Evolutionary conservation across 2,329 filamentous ascomycete genomes (phyloP), one percentile per base, ranked within the genome.

Genomic region (Furcasterigmium sp.): DNA sequence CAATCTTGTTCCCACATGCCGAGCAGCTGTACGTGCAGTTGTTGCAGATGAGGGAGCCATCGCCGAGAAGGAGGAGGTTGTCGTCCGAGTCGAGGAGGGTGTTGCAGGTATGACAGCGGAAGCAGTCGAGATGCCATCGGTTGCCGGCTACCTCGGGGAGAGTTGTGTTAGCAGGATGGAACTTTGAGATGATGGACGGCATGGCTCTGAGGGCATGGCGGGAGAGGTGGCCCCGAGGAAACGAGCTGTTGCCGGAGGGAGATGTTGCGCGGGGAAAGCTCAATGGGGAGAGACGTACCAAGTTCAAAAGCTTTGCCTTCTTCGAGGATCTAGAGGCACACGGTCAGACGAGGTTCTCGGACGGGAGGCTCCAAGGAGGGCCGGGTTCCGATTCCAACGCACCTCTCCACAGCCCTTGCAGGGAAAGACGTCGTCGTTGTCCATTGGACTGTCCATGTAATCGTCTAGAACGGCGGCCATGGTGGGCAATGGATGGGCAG

Each of bases 1-100:
- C 93, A 53, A 98, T 98, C 73, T 98, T 98, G 72, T 95, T 91
- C 46, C 84, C 83, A 67, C 93, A 98, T 42, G 91, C 91, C 65
- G 84, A 95, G 73, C 93, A 98, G 75, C 91, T 96, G 66, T 98
- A 98, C 42, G 93, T 97, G 72, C 93, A 98, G 67, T 96, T 95
- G 72, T 95, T 97, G 76, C 93, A 98, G 56, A 98, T 97, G 53
- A 98, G 81, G 15, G 91, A 97, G 52, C 93, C 93, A 69, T 98
- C 93, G 62, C 93, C 93, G 50, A 98, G 87, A 20, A 98, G 85
- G 41, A 98, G 83, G 39, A 98, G 84, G 67, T 97, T 97, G 56
- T 93, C 93, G 62, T 98, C 91, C 49, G 93, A 97, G 70, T 98
- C 93, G 68, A 98, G 89, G 45, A 96, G 82, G 47, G 91, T 96